phyloP scores from a whole-genome alignment of 164 flowering plant genomes.

The Chimonanthus salicifolius region DNA sequence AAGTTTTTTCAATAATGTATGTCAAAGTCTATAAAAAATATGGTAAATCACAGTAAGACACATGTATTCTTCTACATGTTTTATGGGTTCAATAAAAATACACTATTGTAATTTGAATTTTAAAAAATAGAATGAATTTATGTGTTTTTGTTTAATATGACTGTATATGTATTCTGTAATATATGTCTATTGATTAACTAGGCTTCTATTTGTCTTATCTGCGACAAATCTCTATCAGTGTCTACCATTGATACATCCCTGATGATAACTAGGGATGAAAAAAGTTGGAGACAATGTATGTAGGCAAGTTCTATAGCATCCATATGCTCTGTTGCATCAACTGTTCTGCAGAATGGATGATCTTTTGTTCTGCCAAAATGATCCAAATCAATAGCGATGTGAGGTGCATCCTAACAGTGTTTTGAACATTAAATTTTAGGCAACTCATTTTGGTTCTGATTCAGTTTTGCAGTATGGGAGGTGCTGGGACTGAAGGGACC shows the following conservation, averaged over 20 bases:
- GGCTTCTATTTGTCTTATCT: neutral
- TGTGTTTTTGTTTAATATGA: neutral
- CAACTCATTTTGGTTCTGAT: neutral
- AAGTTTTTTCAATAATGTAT: too few species aligned
- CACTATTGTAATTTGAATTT: too few species aligned
- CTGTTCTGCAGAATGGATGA: neutral
- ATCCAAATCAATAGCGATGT: neutral
- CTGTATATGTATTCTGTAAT: too few species aligned
- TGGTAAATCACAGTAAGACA: too few species aligned
- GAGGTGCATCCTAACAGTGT: neutral
- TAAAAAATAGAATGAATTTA: too few species aligned
- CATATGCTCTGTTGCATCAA: neutral
- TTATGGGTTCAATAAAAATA: too few species aligned
- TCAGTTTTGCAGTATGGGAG: slow-evolving; percentile 62
- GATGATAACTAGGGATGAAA: neutral
- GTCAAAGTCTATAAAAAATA: too few species aligned
- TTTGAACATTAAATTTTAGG: neutral
- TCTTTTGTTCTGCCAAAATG: neutral
- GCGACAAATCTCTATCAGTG: too few species aligned
- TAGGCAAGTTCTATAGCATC: too few species aligned
- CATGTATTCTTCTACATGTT: too few species aligned
- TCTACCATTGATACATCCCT: too few species aligned
- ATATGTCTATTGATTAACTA: too few species aligned
- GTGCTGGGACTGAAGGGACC: slow-evolving; percentile 20
- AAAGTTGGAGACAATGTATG: neutral